Evolutionary conservation across 768 basidiomycete species (phyloP).

Genomic region (Pisolithus tinctorius): DNA sequence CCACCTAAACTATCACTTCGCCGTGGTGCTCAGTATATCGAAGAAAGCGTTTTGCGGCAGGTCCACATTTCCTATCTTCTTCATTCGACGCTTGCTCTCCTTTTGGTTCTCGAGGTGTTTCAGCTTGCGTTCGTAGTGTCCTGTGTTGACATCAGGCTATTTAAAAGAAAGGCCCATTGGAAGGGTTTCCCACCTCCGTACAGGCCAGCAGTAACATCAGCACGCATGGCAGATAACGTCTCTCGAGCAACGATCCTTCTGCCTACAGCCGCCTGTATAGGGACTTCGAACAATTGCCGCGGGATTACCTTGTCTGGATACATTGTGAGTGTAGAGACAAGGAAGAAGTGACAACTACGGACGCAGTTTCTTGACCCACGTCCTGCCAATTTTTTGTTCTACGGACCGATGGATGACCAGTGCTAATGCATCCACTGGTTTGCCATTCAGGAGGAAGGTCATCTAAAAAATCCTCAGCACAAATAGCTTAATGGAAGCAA

Average conservation of each 20-base stretch:
- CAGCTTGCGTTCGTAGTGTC: slow-evolving; percentile 91
- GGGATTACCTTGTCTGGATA: slow-evolving; percentile 82
- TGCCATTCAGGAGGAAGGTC: slow-evolving; percentile 82
- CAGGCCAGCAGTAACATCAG: slow-evolving; percentile 90
- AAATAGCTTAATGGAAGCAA: too few relatives aligned
- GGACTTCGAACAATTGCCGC: slow-evolving; percentile 87
- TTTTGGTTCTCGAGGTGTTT: slow-evolving; percentile 87
- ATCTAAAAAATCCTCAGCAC: slow-evolving; percentile 45
- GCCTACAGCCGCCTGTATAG: slow-evolving; percentile 91
- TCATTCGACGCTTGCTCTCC: slow-evolving; percentile 86
- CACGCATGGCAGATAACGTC: slow-evolving; percentile 76
- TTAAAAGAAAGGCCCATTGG: background rate
- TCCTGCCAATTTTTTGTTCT: slow-evolving; percentile 65
- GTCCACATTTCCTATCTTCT: slow-evolving; percentile 80
- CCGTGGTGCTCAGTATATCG: slow-evolving; percentile 69
- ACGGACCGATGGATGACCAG: slow-evolving; percentile 83
- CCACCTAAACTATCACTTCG: slow-evolving; percentile 9
- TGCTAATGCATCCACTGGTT: slow-evolving; percentile 89
- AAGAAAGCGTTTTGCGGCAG: slow-evolving; percentile 97
- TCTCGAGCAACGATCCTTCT: slow-evolving; percentile 85
- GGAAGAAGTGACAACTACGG: slow-evolving; percentile 23
- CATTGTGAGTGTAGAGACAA: background rate
- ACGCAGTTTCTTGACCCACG: slow-evolving; percentile 94
- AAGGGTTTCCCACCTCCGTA: slow-evolving; percentile 61
- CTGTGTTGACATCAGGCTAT: slow-evolving; percentile 24